Conservation (phyloP, 2,329 filamentous ascomycete genomes). For the Colletotrichum salicis region DNA sequence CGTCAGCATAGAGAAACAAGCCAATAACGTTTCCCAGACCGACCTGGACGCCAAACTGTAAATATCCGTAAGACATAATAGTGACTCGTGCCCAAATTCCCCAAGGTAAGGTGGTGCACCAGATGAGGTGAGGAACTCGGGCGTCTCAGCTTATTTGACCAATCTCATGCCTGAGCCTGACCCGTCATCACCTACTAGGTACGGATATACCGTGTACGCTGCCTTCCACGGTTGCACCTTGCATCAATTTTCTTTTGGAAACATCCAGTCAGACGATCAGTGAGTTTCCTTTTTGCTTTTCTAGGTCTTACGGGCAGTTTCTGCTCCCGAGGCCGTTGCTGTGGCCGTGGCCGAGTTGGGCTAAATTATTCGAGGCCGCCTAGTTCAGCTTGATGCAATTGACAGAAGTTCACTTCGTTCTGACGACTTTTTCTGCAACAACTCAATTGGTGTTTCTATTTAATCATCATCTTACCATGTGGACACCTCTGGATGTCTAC, state of each 20-base stretch:
- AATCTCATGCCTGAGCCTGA: slow-evolving; percentile 7
- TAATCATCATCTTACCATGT: neutral
- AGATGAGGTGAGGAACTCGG: neutral
- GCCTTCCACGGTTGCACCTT: neutral
- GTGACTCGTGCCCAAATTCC: neutral
- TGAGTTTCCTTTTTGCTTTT: slow-evolving; percentile 2
- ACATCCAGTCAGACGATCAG: neutral
- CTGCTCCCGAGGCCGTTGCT: neutral
- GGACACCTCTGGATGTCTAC: neutral
- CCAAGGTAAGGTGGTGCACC: neutral
- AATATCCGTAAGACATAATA: neutral
- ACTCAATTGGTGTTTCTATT: neutral
- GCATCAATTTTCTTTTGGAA: neutral
- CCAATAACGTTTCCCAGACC: neutral
- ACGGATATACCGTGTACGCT: neutral
- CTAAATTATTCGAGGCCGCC: neutral
- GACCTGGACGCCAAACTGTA: slow-evolving; percentile 26
- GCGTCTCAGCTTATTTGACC: neutral
- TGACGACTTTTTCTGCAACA: neutral
- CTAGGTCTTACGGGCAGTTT: neutral
- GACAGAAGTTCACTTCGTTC: neutral
- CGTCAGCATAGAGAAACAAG: slow-evolving; percentile 12
- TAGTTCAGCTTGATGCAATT: neutral
- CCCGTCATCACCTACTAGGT: neutral
- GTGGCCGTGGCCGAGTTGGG: neutral